phyloP scores from a whole-genome alignment of 805 yeast species.

The Suhomyces vadensis region DNA sequence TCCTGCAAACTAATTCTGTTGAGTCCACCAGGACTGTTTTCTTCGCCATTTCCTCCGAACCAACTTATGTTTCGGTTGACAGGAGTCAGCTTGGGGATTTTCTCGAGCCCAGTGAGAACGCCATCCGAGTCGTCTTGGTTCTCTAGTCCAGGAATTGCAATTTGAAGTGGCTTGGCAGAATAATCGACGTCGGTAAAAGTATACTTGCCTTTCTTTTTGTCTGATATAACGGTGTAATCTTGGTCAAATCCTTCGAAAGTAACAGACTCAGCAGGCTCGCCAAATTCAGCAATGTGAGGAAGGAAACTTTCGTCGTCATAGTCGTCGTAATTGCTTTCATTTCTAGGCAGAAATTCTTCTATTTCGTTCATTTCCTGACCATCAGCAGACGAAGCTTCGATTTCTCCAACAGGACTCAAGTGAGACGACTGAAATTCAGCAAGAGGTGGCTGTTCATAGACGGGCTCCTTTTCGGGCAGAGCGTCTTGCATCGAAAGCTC shows the following conservation, averaged over 20 bases:
- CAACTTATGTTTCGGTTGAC: not conserved
- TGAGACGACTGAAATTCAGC: not conserved
- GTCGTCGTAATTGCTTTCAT: constrained; percentile 9
- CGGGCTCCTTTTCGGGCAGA: too few relatives aligned
- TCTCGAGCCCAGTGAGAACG: constrained; percentile 26
- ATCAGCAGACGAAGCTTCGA: not conserved
- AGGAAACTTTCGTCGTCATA: constrained; percentile 7
- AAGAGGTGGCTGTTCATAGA: too few relatives aligned
- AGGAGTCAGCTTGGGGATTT: constrained; percentile 21
- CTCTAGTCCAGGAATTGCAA: not conserved
- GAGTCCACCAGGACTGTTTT: not conserved
- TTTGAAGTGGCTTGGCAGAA: not conserved
- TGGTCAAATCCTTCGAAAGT: constrained; percentile 29
- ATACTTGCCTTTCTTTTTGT: constrained; percentile 11
- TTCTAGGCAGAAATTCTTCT: too few relatives aligned
- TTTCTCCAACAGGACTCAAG: constrained; percentile 14
- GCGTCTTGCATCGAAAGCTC: constrained; percentile 2
- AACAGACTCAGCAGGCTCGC: constrained; percentile 18
- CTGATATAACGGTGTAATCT: constrained; percentile 8
- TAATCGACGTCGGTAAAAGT: constrained; percentile 3
- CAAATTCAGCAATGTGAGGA: constrained; percentile 28
- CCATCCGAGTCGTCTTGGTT: not conserved
- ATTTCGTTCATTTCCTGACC: constrained; percentile 3
- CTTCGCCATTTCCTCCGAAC: constrained; percentile 2
- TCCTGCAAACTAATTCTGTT: constrained; percentile 30